Base-by-base conservation (phyloP, 148 eudicot genomes). In the Amaranthus palmeri region DNA sequence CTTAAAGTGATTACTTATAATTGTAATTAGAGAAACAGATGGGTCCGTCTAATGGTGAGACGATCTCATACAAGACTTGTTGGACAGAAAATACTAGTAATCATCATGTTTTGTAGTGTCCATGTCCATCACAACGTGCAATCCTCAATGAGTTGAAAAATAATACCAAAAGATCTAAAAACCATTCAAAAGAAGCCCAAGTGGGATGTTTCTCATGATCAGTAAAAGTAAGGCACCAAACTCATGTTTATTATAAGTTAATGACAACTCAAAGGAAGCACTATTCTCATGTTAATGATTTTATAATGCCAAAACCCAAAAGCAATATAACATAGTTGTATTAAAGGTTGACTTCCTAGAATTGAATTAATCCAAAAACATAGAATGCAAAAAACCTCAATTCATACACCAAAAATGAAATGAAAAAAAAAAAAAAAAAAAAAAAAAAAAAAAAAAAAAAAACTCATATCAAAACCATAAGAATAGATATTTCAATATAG, bases 91-190 rank as follows among this genome's bases (percentile, higher is more conserved):
- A 25, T 25, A 25, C 36, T 25, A 25, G 36, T 25, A 25, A 54
- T 13, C 10, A 68, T 53, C 45, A 62, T 65, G 48, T 17, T 72
- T 56, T n/a, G 48, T 65, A 36, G 42, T 64, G 61, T 4, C 43
- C 17, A 69, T 64, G 61, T 4, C 43, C 41, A 69, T 5, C 62
- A 69, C 54, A 74, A 63, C 70, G 6, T 78, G 61, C 81, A 63
- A n/a, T 5, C 76, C 45, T 53, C 36, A 54, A 61, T 18, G 44
- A 8, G 47, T 10, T 25, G 57, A 53, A 36, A 7, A 36, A 61
- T 9, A n/a, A 3, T n/a, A 7, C 67, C 4, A 13, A 13, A 62
- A 62, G 36, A 62, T 13, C 67, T 7, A 13, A 6, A 3, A 7
- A 44, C 4, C 67, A 62, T 10, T 15, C 4, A 44, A 69, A 76